phyloP scores from a whole-genome alignment of 768 basidiomycete species.

The Leccinum obscurum region DNA sequence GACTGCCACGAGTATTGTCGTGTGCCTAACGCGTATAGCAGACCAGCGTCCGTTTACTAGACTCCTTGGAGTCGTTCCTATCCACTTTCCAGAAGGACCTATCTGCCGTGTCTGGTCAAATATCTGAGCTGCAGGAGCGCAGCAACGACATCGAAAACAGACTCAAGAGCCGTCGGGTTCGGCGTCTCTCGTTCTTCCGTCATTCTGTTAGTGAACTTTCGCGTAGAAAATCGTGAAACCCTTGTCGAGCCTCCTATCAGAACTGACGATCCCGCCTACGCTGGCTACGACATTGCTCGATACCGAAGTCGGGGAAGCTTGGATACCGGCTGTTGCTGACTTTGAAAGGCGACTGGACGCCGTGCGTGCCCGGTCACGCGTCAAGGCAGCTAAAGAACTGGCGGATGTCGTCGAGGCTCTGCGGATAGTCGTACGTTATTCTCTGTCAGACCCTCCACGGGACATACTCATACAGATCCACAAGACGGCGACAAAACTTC shows the following conservation, averaged over 20 bases:
- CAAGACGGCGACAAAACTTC: constrained; percentile 88
- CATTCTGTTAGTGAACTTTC: constrained; percentile 4
- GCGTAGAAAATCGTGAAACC: constrained; percentile 85
- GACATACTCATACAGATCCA: constrained; percentile 3
- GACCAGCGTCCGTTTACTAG: constrained; percentile 84
- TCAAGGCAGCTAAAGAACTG: constrained; percentile 84
- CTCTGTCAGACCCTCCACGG: constrained; percentile 1
- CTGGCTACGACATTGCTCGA: constrained; percentile 80
- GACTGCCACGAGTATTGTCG: not conserved
- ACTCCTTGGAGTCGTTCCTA: constrained; percentile 87
- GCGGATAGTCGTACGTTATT: constrained; percentile 73
- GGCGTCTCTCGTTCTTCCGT: constrained; percentile 24
- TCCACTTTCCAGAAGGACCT: constrained; percentile 96
- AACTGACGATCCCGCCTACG: constrained; percentile 80
- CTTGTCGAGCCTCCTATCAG: constrained; percentile 74
- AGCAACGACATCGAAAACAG: constrained; percentile 89
- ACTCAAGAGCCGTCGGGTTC: constrained; percentile 80
- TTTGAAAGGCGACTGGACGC: constrained; percentile 75
- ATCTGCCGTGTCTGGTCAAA: constrained; percentile 93
- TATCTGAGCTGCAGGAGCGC: constrained; percentile 88
- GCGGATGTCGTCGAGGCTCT: constrained; percentile 84
- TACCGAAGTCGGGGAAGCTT: constrained; percentile 81
- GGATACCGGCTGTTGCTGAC: constrained; percentile 80
- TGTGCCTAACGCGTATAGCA: constrained; percentile 33
- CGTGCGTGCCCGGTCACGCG: constrained; percentile 70